These are phyloP conservation scores for Blastobotrys arbuscula DNA, from an alignment of 1,139 yeast genomes.

Conservation along the genomic window DNA sequence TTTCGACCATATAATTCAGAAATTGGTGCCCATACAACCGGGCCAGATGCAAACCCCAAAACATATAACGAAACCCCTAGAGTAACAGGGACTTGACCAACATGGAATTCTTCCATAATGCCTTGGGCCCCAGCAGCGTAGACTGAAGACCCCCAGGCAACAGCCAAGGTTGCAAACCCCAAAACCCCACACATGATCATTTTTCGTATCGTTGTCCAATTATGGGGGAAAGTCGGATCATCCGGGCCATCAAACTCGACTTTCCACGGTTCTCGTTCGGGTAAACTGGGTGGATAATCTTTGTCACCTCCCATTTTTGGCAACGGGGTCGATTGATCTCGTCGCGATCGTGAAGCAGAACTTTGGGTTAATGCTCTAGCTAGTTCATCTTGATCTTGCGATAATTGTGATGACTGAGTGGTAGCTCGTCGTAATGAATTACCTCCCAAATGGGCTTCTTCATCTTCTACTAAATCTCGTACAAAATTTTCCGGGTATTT, in stretches of 20 bases:
- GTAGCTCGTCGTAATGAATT: background rate
- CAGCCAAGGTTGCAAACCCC: constrained; percentile 36
- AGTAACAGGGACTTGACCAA: constrained; percentile 30
- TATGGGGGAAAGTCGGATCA: constrained; percentile 48
- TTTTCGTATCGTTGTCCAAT: constrained; percentile 40
- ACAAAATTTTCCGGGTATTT: constrained; percentile 9
- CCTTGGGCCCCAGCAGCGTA: constrained; percentile 35
- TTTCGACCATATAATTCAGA: constrained; percentile 72
- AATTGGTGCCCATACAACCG: constrained; percentile 74
- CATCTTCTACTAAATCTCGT: constrained; percentile 5
- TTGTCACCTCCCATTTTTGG: constrained; percentile 42
- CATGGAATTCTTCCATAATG: constrained; percentile 29
- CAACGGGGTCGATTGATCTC: constrained; percentile 1
- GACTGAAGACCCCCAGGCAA: constrained; percentile 43
- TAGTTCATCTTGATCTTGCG: background rate
- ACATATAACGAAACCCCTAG: constrained; percentile 69
- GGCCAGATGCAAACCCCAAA: constrained; percentile 79
- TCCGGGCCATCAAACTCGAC: constrained; percentile 50
- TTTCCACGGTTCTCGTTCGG: constrained; percentile 41
- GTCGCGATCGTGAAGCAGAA: background rate
- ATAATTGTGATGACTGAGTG: background rate
- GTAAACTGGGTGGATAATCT: constrained; percentile 45
- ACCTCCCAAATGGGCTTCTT: constrained; percentile 3
- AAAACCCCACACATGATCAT: constrained; percentile 30
- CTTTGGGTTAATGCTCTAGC: background rate